Conservation (phyloP, 306 rosid species). For the Cicer chorassanicum region DNA sequence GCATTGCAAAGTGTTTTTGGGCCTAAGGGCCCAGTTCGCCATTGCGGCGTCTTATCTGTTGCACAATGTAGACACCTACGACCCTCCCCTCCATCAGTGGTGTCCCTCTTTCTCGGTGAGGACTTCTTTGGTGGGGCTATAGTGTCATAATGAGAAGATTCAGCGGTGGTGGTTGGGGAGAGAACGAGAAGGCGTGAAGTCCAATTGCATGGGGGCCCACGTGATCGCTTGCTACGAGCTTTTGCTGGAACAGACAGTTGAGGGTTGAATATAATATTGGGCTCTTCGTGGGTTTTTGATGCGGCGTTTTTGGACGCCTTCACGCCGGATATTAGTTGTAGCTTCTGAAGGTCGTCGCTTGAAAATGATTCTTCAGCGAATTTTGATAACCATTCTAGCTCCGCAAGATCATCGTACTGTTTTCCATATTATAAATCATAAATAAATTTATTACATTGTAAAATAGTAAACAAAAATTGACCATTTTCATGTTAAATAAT, state of each 20-base stretch:
- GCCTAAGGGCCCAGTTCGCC: constrained; percentile 92
- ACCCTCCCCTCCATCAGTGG: constrained; percentile 54
- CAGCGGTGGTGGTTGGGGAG: constrained; percentile 46
- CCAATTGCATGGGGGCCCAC: constrained; percentile 87
- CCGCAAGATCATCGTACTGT: constrained; percentile 86
- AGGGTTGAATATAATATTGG: constrained; percentile 48
- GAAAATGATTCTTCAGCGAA: constrained; percentile 87
- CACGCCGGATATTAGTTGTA: constrained; percentile 76
- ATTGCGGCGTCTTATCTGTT: constrained; percentile 91
- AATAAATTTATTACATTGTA: too few relatives aligned
- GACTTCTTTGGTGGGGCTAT: constrained; percentile 45
- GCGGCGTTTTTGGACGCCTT: constrained; percentile 53
- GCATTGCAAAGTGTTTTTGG: constrained; percentile 89
- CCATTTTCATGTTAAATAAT: too few relatives aligned
- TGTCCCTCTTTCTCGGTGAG: constrained; percentile 59
- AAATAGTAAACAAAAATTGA: too few relatives aligned
- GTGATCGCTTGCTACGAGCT: constrained; percentile 89
- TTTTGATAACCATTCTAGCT: constrained; percentile 91
- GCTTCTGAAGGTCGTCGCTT: constrained; percentile 75
- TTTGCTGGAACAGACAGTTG: constrained; percentile 74
- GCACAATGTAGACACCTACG: constrained; percentile 87
- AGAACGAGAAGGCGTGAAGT: constrained; percentile 69
- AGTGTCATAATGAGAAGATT: constrained; percentile 41
- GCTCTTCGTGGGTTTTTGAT: constrained; percentile 42
- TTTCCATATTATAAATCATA: neutral